A percentile compares a stretch with the other conserved stretches of the same genome.
Conservation (phyloP, 306 rosid genomes). For the Gleditsia sinensis region DNA sequence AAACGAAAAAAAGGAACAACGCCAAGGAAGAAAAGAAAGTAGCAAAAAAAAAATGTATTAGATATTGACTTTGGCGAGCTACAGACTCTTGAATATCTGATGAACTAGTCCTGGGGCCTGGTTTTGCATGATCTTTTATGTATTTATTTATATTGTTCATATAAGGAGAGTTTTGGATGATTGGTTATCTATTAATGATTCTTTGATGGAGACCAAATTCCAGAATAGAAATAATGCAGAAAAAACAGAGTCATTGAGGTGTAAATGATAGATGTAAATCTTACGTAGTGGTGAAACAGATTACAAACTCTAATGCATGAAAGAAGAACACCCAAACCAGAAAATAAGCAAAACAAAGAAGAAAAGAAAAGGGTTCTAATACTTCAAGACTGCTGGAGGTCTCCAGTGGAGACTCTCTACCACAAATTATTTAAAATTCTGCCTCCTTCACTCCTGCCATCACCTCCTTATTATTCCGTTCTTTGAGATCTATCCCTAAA, state of each 20-base stretch:
- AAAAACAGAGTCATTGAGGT: no score
- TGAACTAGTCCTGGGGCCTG: background rate
- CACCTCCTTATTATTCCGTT: background rate
- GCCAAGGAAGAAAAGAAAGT: background rate
- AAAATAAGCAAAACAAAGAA: no score
- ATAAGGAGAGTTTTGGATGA: background rate
- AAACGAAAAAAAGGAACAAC: background rate
- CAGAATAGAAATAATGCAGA: no score
- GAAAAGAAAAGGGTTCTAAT: no score
- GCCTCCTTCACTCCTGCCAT: background rate
- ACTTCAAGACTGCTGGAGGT: no score
- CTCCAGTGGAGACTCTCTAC: no score
- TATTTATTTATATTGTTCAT: background rate
- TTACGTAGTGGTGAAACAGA: no score
- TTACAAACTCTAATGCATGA: no score
- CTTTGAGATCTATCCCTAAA: background rate
- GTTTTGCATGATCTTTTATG: slow-evolving; percentile 9
- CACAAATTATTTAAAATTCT: background rate
- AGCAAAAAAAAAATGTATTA: background rate
- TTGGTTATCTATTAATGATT: background rate
- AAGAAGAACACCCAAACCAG: no score
- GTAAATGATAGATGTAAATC: no score
- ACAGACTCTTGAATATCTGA: background rate
- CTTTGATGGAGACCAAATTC: no score
- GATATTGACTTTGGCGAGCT: slow-evolving; percentile 15